These are phyloP conservation scores for Plasmodium chabaudi DNA, from an alignment of 169 alveolate genomes.

Conservation along the genomic window DNA sequence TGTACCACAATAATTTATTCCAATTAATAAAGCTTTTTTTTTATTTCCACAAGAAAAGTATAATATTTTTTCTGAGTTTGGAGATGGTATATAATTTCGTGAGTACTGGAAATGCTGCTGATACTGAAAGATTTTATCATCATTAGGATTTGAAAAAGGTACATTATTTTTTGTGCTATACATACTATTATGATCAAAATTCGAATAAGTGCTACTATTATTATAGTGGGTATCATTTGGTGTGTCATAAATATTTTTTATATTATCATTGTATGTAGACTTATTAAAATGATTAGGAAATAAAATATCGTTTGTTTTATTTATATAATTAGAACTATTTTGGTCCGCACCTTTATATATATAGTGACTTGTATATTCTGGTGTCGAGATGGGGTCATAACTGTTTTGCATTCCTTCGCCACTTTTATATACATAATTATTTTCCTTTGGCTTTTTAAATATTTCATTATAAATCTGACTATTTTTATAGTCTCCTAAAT, in stretches of 20 bases:
- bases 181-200: background rate
- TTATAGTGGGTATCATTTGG: background rate
- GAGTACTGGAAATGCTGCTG: background rate
- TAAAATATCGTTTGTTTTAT: no score
- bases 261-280: background rate
- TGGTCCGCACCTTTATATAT: no score
- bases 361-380: background rate
- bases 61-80: slow-evolving; percentile 25
- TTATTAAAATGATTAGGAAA: background rate
- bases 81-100: slow-evolving; percentile 3
- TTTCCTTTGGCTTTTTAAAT: background rate
- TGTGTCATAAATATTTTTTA: background rate
- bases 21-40: slow-evolving; percentile 81
- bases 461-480: background rate
- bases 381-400: background rate
- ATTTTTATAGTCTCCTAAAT: background rate
- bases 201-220: background rate
- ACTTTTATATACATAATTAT: background rate
- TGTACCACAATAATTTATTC: slow-evolving; percentile 82
- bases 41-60: slow-evolving; percentile 33
- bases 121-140: background rate
- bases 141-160: background rate
- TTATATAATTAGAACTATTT: no score
- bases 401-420: background rate
- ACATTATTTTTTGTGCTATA: background rate